phyloP scores from a whole-genome alignment of 129 eudicot species.

The Helianthus annuus region DNA sequence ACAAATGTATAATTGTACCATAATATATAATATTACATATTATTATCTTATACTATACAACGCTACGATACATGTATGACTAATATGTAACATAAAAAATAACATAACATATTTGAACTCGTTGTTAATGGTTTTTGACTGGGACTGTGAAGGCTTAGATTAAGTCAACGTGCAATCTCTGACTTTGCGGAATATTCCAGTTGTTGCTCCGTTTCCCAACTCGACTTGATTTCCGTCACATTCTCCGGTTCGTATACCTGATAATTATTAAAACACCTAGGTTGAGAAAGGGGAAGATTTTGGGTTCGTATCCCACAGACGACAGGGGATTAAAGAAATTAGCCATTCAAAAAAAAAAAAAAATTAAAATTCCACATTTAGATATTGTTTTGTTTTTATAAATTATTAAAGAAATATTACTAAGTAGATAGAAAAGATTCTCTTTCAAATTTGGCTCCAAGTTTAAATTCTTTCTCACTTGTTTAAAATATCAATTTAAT shows the following conservation, averaged over 20 bases:
- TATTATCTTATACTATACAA: not conserved
- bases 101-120: not conserved
- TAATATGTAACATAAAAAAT: not conserved
- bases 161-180: constrained; percentile 73
- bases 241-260: constrained; percentile 65
- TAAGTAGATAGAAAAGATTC: no score
- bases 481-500: not conserved
- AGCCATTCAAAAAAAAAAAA: no score
- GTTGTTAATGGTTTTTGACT: constrained; percentile 11
- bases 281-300: no score
- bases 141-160: constrained; percentile 1
- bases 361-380: no score
- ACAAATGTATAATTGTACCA: not conserved
- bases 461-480: no score
- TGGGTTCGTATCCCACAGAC: no score
- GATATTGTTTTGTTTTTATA: no score
- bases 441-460: no score
- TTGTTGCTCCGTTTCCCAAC: constrained; percentile 96
- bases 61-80: not conserved
- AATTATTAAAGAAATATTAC: no score
- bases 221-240: constrained; percentile 49
- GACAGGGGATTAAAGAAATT: no score
- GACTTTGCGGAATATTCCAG: constrained; percentile 56
- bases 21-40: no score
- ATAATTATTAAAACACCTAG: no score